Percentiles rank a stretch among this genome's conserved stretches.
Conservation (phyloP, 345 rosid genomes). For the Gossypium ekmanianum region DNA sequence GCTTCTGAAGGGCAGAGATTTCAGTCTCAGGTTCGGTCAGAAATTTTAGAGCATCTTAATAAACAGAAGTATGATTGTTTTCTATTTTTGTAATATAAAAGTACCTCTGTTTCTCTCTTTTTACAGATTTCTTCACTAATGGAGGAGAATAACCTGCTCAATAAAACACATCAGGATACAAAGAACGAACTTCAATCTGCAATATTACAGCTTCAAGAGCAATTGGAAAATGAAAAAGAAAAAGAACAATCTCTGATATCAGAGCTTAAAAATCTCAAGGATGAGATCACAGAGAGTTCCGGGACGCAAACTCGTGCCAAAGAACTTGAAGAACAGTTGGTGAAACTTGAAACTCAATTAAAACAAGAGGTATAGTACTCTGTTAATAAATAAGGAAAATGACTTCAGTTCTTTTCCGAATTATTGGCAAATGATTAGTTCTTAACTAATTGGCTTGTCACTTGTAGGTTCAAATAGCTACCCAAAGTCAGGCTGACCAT, state of each 20-base stretch:
- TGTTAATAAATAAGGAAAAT: not conserved
- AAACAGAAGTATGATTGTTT: not conserved
- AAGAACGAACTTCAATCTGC: slow-evolving; percentile 68
- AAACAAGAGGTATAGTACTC: slow-evolving; percentile 48
- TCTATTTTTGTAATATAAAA: not conserved
- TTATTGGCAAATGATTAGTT: not conserved
- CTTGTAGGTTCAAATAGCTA: slow-evolving; percentile 37
- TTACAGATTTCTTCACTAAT: slow-evolving; percentile 58
- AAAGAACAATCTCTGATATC: slow-evolving; percentile 38
- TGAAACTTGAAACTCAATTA: slow-evolving; percentile 32
- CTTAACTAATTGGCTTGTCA: not conserved
- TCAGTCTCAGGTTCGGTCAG: slow-evolving; percentile 67
- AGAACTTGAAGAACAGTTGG: slow-evolving; percentile 60
- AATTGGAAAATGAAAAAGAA: slow-evolving; percentile 44
- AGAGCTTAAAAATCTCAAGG: slow-evolving; percentile 49
- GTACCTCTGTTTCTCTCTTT: not conserved
- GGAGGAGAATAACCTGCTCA: slow-evolving; percentile 71
- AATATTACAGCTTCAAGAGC: slow-evolving; percentile 57
- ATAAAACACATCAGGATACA: slow-evolving; percentile 52
- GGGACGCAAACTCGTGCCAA: slow-evolving; percentile 46
- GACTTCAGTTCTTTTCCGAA: not conserved
- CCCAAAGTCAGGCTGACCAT: slow-evolving; percentile 40
- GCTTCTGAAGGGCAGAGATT: slow-evolving; percentile 62
- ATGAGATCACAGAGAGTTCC: slow-evolving; percentile 41
- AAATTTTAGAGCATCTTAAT: slow-evolving; percentile 8